A percentile compares a stretch with the other conserved stretches of the same genome.
These are phyloP conservation scores for Wickerhamiella vanderwaltii DNA, from an alignment of 805 yeast genomes.

Conservation along the genomic window DNA sequence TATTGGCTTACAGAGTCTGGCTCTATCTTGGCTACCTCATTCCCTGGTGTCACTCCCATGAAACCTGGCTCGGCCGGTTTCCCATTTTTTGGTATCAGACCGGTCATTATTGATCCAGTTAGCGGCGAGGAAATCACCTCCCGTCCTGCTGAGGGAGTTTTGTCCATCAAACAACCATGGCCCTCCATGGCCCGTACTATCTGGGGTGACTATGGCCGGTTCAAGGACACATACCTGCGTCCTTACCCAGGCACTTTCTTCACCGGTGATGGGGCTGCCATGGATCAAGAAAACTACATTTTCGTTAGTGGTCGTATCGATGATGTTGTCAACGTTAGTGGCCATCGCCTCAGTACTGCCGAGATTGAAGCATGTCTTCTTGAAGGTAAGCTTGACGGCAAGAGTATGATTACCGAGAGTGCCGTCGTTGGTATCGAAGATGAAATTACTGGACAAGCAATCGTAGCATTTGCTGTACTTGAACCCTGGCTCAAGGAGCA, in stretches of 20 bases:
- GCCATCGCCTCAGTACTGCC: conserved; percentile 96
- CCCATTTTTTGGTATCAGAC: conserved; percentile 91
- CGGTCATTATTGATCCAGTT: conserved; percentile 87
- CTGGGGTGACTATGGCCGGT: conserved; percentile 76
- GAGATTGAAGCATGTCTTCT: conserved; percentile 79
- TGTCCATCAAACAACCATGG: conserved; percentile 85
- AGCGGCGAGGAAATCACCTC: conserved; percentile 73
- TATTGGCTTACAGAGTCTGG: conserved; percentile 99
- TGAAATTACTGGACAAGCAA: conserved; percentile 96
- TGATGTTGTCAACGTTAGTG: conserved; percentile 95
- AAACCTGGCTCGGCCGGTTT: conserved; percentile 96
- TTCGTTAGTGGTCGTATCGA: conserved; percentile 99
- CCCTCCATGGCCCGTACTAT: conserved; percentile 98
- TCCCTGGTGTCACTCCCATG: conserved; percentile 89
- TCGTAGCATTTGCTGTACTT: conserved; percentile 68
- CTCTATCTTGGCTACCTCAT: conserved; percentile 84
- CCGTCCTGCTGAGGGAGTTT: conserved; percentile 90
- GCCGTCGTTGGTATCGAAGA: conserved; percentile 96
- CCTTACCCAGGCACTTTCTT: conserved; percentile 91
- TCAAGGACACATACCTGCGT: conserved; percentile 78
- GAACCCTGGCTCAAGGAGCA: conserved; percentile 48
- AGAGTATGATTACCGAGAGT: conserved; percentile 71
- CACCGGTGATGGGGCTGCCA: conserved; percentile 98
- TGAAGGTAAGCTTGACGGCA: conserved; percentile 44
- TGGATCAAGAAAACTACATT: conserved; percentile 90